These are phyloP conservation scores for Zalerion maritima DNA, from an alignment of 495 filamentous ascomycete species.

Conservation along the genomic window DNA sequence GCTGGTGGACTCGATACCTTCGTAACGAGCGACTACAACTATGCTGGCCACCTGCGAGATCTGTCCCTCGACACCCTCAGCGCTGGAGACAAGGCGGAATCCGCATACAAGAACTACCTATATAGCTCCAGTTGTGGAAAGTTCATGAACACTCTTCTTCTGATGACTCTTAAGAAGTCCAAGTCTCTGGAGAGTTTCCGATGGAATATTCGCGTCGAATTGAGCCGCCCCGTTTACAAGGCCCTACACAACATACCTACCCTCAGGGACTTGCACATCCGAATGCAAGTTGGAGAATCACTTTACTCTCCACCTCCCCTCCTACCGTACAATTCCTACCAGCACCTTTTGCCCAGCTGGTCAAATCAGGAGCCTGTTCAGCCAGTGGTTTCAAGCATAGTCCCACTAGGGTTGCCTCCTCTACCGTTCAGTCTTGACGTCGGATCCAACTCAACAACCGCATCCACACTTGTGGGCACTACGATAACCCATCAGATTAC, in stretches of 20 bases:
- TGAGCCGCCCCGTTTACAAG: constrained; percentile 42
- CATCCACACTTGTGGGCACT: too few relatives aligned
- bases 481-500: too few relatives aligned
- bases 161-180: constrained; percentile 39
- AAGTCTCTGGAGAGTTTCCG: constrained; percentile 39
- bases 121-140: constrained; percentile 38
- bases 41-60: constrained; percentile 38
- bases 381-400: too few relatives aligned
- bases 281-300: constrained; percentile 37
- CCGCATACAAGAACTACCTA: constrained; percentile 30
- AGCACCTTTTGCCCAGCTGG: too few relatives aligned
- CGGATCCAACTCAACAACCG: too few relatives aligned
- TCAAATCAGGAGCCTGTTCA: too few relatives aligned
- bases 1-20: constrained; percentile 44
- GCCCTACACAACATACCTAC: constrained; percentile 34
- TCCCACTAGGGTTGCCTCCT: too few relatives aligned
- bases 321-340: constrained; percentile 14
- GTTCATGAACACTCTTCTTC: constrained; percentile 44
- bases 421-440: too few relatives aligned
- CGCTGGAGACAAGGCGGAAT: constrained; percentile 28
- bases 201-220: constrained; percentile 49
- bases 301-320: constrained; percentile 31
- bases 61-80: constrained; percentile 34
- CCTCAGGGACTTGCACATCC: constrained; percentile 42
- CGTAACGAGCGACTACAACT: constrained; percentile 43